Conservation (phyloP, 1,284 basidiomycete genomes). For the Marasmius oreades region DNA sequence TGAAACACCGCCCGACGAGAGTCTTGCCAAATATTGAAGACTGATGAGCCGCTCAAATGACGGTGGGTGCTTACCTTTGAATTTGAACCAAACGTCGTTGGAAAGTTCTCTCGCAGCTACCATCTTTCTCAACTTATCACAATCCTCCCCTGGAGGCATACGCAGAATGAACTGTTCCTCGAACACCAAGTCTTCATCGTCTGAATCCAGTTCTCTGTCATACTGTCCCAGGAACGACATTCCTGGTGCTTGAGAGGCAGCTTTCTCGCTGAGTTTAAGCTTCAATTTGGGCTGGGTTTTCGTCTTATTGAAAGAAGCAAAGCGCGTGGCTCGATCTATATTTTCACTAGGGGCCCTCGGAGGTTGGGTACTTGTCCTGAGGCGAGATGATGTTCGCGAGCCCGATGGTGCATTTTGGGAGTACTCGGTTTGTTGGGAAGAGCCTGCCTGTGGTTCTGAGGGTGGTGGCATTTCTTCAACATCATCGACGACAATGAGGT, state of each 20-base stretch:
- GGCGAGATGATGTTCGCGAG: slow-evolving; percentile 30
- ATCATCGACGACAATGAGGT: slow-evolving; percentile 12
- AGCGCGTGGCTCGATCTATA: slow-evolving; percentile 47
- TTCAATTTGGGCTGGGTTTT: slow-evolving; percentile 75
- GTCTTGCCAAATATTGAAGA: slow-evolving; percentile 46
- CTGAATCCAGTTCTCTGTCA: slow-evolving; percentile 93
- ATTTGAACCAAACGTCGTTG: slow-evolving; percentile 96
- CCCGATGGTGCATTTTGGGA: slow-evolving; percentile 2
- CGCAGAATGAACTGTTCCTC: slow-evolving; percentile 97
- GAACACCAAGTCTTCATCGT: slow-evolving; percentile 91
- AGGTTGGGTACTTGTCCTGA: slow-evolving; percentile 28
- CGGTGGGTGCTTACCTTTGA: slow-evolving; percentile 68
- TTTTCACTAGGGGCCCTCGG: slow-evolving; percentile 23
- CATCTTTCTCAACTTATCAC: slow-evolving; percentile 76
- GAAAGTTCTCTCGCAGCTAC: slow-evolving; percentile 75
- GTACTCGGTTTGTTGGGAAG: background rate
- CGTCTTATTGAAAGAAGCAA: slow-evolving; percentile 28
- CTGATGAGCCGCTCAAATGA: slow-evolving; percentile 1
- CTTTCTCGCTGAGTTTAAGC: slow-evolving; percentile 79
- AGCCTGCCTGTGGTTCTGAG: background rate
- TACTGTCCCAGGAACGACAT: slow-evolving; percentile 85
- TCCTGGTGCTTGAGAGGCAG: slow-evolving; percentile 70
- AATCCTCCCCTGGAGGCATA: slow-evolving; percentile 83
- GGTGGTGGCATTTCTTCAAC: slow-evolving; percentile 5
- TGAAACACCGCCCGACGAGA: slow-evolving; percentile 91